Evolutionary conservation across 805 yeast genomes (phyloP), one percentile per base, ranked within the genome.

Genomic region (Kazachstania psychrophila): DNA sequence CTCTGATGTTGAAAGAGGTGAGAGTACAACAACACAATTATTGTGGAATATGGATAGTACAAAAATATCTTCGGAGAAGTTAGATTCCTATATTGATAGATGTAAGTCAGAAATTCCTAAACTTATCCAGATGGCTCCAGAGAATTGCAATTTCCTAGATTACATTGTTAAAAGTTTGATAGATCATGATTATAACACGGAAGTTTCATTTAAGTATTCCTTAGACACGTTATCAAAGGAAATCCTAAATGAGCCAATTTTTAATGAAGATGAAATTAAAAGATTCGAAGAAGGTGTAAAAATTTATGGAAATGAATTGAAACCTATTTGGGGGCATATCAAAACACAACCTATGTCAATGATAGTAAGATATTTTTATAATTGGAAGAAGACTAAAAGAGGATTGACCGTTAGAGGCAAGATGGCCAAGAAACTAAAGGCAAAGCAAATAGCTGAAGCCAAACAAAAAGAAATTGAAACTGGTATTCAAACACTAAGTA

Each of bases 361-460:
- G 79, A 67, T 87, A 44, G 97, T 89, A 2, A 62, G 96, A 39
- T 87, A 70, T 54, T 89, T 86, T 51, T 89, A 89, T 50, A 62
- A 85, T 36, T 89, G 97, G 97, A 88, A 88, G 59, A 88, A 88
- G 56, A 80, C 95, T 0, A 64, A 71, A 22, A 68, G 68, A 30
- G 96, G 96, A 0, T 77, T 72, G 43, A 52, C 56, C 28, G 81
- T 86, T 13, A 84, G 96, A 94, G 95, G 85, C 24, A 77, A 79
- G 94, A 92, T 1, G 61, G 94, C 35, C 58, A 68, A 28, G 75
- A 75, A 46, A 81, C 80, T 52, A 76, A 72, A 43, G 58, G 46
- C 22, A 44, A 46, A n/a, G n/a, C n/a, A 40, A 41, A 52, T 7
- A 25, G 5, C 12, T 23, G 3, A 9, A 6, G 20, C 48, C 40